phyloP scores from a whole-genome alignment of 129 eudicot genomes.

The Pseudognaphalium luteoalbum region DNA sequence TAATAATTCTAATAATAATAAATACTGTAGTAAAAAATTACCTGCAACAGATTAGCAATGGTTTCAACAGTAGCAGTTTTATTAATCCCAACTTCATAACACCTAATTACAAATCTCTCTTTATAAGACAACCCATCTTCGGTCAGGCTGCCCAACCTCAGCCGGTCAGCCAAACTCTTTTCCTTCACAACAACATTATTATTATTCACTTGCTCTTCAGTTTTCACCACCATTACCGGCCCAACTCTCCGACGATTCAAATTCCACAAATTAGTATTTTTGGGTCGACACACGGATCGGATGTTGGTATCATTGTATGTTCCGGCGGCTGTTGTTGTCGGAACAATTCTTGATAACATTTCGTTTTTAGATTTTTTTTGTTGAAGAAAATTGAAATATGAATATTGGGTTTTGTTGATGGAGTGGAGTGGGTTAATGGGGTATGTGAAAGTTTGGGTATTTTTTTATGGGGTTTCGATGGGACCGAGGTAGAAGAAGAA shows the following conservation, averaged over 20 bases:
- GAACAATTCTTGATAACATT: constrained; percentile 27
- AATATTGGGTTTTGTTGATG: neutral
- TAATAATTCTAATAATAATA: too few relatives aligned
- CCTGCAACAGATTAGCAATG: constrained; percentile 94
- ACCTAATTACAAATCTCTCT: constrained; percentile 81
- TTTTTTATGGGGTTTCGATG: constrained; percentile 13
- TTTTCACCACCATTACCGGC: constrained; percentile 40
- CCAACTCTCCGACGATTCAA: neutral
- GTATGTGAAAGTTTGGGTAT: constrained; percentile 1
- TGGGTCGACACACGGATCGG: constrained; percentile 32
- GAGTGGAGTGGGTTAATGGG: neutral
- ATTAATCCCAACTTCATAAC: constrained; percentile 92
- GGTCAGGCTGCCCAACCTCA: constrained; percentile 80
- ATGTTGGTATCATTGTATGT: constrained; percentile 12
- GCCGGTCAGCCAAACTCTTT: constrained; percentile 57
- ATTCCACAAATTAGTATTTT: neutral
- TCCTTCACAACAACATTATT: constrained; percentile 18
- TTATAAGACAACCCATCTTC: constrained; percentile 84
- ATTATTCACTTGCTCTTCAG: constrained; percentile 18
- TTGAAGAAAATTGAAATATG: too few relatives aligned
- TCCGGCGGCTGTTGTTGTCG: constrained; percentile 23
- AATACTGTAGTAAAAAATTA: neutral
- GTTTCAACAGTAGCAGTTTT: constrained; percentile 95
- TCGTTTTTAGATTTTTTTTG: neutral
- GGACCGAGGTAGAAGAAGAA: constrained; percentile 20